Conservation (phyloP, 768 basidiomycete species). For the Erythrobasidium yunnanense region DNA sequence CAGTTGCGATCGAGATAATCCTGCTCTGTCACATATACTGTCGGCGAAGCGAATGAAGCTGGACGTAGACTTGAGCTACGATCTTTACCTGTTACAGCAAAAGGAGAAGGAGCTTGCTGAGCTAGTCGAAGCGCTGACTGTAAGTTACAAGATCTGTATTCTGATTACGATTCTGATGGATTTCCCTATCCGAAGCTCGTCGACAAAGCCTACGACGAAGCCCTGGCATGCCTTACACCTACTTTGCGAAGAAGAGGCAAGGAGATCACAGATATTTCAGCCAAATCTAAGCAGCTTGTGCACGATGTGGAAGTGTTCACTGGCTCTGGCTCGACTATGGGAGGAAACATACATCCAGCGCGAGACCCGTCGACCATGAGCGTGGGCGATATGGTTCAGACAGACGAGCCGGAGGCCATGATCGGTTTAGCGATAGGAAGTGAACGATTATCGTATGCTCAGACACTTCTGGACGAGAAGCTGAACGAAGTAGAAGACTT, state of each 20-base stretch:
- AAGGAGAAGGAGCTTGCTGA: conserved; percentile 1
- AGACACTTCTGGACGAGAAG: conserved; percentile 24
- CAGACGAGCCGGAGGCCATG: neutral
- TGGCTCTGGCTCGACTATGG: neutral
- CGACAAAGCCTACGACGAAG: conserved; percentile 8
- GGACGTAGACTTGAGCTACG: conserved; percentile 4
- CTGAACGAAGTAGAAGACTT: conserved; percentile 8
- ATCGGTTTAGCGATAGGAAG: conserved; percentile 4
- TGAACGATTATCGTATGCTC: conserved; percentile 15
- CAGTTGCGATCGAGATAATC: neutral
- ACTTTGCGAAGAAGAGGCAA: neutral
- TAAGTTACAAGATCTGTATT: neutral
- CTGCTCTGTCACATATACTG: neutral
- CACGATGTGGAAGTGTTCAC: neutral
- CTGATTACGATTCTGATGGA: neutral
- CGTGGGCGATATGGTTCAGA: neutral
- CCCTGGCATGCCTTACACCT: neutral
- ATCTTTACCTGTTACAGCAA: neutral
- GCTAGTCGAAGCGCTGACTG: neutral
- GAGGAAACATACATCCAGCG: too few species aligned
- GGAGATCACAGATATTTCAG: neutral
- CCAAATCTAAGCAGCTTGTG: neutral
- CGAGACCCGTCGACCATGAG: neutral
- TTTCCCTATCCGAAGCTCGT: neutral
- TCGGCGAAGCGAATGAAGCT: neutral